phyloP scores from a whole-genome alignment of 2,329 filamentous ascomycete species.

The Madurella mycetomatis region DNA sequence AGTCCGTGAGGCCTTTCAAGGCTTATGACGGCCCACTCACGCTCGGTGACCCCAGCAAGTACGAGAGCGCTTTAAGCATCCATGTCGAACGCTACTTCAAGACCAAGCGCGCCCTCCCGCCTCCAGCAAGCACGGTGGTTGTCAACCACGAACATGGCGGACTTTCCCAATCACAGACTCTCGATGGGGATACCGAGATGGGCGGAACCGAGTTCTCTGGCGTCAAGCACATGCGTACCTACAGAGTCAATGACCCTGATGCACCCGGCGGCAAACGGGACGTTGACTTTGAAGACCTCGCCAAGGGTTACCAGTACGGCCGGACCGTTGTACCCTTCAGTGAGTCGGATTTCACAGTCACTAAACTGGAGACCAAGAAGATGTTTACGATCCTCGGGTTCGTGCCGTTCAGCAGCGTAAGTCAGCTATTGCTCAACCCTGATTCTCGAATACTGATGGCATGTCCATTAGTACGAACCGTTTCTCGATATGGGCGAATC shows the following conservation, averaged over 20 bases:
- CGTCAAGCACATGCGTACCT: slow-evolving; percentile 74
- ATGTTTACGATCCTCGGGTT: slow-evolving; percentile 84
- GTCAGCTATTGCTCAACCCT: background rate
- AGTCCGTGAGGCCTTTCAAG: slow-evolving; percentile 68
- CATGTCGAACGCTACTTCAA: slow-evolving; percentile 88
- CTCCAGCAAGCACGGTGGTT: slow-evolving; percentile 74
- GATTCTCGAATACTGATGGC: slow-evolving; percentile 16
- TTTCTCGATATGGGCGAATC: slow-evolving; percentile 81
- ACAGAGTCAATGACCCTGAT: slow-evolving; percentile 71
- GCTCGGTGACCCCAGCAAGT: slow-evolving; percentile 70
- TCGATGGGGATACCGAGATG: slow-evolving; percentile 46
- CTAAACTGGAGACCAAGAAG: slow-evolving; percentile 74
- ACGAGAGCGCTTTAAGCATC: slow-evolving; percentile 72
- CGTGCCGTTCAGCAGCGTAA: slow-evolving; percentile 53
- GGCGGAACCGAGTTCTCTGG: slow-evolving; percentile 52
- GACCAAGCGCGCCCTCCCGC: slow-evolving; percentile 70
- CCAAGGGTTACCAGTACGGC: slow-evolving; percentile 93
- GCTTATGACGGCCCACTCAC: slow-evolving; percentile 76
- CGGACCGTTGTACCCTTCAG: slow-evolving; percentile 86
- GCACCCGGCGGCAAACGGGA: slow-evolving; percentile 76
- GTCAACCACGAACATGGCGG: slow-evolving; percentile 46
- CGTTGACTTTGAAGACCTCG: slow-evolving; percentile 74
- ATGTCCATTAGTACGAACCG: slow-evolving; percentile 62
- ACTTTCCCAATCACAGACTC: slow-evolving; percentile 46
- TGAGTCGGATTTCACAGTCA: slow-evolving; percentile 80